Conservation (phyloP, 2,329 filamentous ascomycete species). For the Hymenoscyphus salicellus region DNA sequence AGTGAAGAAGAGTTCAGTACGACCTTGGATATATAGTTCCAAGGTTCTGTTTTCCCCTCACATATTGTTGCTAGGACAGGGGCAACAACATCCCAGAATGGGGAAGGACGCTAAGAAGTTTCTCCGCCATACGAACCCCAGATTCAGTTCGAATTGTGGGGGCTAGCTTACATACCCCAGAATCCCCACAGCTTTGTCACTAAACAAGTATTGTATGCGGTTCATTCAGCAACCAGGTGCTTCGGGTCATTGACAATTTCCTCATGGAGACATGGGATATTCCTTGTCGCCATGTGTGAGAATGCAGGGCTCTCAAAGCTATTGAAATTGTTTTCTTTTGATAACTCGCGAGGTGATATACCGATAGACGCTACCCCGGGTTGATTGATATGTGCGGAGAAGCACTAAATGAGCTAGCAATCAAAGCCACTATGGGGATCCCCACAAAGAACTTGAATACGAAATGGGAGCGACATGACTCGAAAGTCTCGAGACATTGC, state of each 20-base stretch:
- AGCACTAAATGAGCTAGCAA: neutral
- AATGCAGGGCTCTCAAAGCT: neutral
- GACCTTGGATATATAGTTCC: conserved; percentile 3
- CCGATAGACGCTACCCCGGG: neutral
- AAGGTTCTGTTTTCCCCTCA: neutral
- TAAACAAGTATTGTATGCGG: neutral
- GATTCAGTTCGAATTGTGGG: neutral
- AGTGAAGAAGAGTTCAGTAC: neutral
- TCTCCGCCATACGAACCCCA: conserved; percentile 6
- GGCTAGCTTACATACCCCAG: conserved; percentile 2
- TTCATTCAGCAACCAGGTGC: neutral
- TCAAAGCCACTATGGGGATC: neutral
- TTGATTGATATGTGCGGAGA: neutral
- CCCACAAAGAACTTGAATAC: neutral
- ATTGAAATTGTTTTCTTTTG: neutral
- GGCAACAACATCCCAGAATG: neutral
- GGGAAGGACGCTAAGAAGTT: neutral
- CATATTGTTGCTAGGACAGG: neutral
- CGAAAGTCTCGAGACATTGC: neutral
- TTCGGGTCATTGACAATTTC: neutral
- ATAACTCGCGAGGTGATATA: neutral
- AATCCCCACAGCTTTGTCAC: conserved; percentile 4
- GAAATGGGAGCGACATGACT: neutral
- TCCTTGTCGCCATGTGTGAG: neutral
- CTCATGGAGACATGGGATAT: neutral